phyloP scores from a whole-genome alignment of 1,284 basidiomycete genomes.

The Leccinum proximum region DNA sequence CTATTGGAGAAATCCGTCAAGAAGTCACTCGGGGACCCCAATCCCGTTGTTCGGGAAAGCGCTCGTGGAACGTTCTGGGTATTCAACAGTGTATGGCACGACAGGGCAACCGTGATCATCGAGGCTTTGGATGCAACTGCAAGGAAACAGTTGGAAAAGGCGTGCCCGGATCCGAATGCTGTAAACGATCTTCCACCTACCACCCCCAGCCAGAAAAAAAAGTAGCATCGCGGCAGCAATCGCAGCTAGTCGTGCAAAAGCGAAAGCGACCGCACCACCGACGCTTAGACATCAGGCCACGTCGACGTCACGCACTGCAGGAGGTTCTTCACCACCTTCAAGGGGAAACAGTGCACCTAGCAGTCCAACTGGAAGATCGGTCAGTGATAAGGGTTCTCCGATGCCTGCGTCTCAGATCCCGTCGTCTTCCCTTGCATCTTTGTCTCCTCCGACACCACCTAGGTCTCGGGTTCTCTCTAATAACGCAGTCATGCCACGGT shows the following conservation, averaged over 20 bases:
- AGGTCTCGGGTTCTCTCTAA: slow-evolving; percentile 42
- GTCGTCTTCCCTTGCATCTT: slow-evolving; percentile 37
- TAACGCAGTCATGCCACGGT: slow-evolving; percentile 36
- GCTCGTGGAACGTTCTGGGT: slow-evolving; percentile 81
- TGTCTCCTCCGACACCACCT: slow-evolving; percentile 42
- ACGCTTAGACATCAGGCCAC: slow-evolving; percentile 76
- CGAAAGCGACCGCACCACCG: slow-evolving; percentile 77
- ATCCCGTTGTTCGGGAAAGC: slow-evolving; percentile 75
- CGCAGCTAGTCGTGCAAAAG: slow-evolving; percentile 80
- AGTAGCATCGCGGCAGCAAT: slow-evolving; percentile 76
- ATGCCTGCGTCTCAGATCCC: slow-evolving; percentile 38
- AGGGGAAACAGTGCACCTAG: slow-evolving; percentile 42
- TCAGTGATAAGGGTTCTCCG: slow-evolving; percentile 36
- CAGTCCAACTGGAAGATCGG: slow-evolving; percentile 32
- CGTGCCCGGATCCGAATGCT: slow-evolving; percentile 57
- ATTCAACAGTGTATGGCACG: slow-evolving; percentile 76
- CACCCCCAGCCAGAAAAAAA: slow-evolving; percentile 65
- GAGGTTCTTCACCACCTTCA: slow-evolving; percentile 41
- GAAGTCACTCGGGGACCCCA: slow-evolving; percentile 76
- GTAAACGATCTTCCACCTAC: slow-evolving; percentile 38
- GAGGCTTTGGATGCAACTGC: slow-evolving; percentile 67
- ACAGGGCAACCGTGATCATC: slow-evolving; percentile 61
- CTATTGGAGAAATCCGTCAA: slow-evolving; percentile 70
- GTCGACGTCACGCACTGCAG: slow-evolving; percentile 49
- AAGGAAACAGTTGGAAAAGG: slow-evolving; percentile 86